Evolutionary conservation across 164 flowering plant species (phyloP), one percentile per base, ranked within the genome.

Genomic region (Taxillus chinensis): DNA sequence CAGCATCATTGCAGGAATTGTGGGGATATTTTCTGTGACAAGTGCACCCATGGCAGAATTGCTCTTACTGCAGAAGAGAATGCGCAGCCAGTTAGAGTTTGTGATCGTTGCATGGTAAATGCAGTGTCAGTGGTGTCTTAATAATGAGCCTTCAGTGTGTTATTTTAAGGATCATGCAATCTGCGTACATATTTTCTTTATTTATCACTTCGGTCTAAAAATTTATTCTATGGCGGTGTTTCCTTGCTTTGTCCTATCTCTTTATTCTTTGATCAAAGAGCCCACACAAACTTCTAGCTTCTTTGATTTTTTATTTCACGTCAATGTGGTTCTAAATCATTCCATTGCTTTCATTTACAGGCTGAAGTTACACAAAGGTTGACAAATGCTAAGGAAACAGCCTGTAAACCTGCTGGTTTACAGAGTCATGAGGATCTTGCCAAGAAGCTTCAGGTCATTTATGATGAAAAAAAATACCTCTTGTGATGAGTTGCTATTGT

Each of bases 1-100:
- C 87, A 93, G 99, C 98, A 93, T 76, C 99, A 90, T 65, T 90
- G 97, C 74, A 74, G 99, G 72, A 89, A 90, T 64, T 93, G 98
- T 76, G 97, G 99, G 66, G 99, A 93, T 76, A 86, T 93, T 61
- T 93, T 90, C 72, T 93, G 99, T 77, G 97, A 89, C 77, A 93
- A 89, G 77, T 93, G 98, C 71, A 93, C 98, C 55, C 84, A 76
- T 11, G 98, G 98, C 42, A 83, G 97, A 78, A 86, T 80, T 70
- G 86, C 97, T 68, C 86, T 93, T 38, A 93, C 90, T 52, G 83
- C 83, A 54, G 97, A 93, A 7, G 95, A 87, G 71, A 79, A 86
- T 74, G 92, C 95, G 70, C 96, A 78, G 66, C 84, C 80, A 13
- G 98, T 90, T 62, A 82, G 98, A 64, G 98, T 93, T 72, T 93